Evolutionary conservation across 192 early-diverging fungal genomes (phyloP).

Genomic region (Lobulomyces angularis): DNA sequence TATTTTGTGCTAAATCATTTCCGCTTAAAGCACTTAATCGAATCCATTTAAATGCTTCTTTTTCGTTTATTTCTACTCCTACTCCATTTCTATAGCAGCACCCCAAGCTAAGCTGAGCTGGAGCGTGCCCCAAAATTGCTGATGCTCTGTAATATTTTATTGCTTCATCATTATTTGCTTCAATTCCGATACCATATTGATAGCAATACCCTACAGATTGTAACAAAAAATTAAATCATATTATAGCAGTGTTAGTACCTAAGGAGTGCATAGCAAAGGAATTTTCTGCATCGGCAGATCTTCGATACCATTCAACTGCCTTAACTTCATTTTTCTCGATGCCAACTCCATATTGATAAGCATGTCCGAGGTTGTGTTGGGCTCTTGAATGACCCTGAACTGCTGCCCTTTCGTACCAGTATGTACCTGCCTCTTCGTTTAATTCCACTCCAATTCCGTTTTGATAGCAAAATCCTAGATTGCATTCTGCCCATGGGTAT

Average conservation of each 20-base stretch:
- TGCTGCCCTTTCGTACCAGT: slow-evolving; percentile 40
- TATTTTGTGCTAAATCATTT: slow-evolving; percentile 64
- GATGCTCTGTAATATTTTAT: slow-evolving; percentile 31
- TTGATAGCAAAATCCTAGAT: slow-evolving; percentile 65
- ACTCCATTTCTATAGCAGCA: slow-evolving; percentile 71
- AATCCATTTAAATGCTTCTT: slow-evolving; percentile 63
- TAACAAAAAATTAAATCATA: background rate
- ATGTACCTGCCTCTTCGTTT: slow-evolving; percentile 24
- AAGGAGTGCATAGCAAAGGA: slow-evolving; percentile 60
- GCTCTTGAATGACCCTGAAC: slow-evolving; percentile 39
- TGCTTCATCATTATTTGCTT: slow-evolving; percentile 44
- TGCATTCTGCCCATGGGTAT: slow-evolving; percentile 75
- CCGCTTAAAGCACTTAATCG: slow-evolving; percentile 43
- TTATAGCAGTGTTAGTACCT: slow-evolving; percentile 58
- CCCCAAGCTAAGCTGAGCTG: slow-evolving; percentile 57
- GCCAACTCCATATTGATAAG: slow-evolving; percentile 77
- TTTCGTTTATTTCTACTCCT: slow-evolving; percentile 50
- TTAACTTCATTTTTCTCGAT: slow-evolving; percentile 53
- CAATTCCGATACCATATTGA: slow-evolving; percentile 59
- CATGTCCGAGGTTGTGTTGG: slow-evolving; percentile 68
- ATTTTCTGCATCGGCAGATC: slow-evolving; percentile 48
- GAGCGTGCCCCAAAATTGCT: slow-evolving; percentile 35
- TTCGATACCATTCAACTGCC: slow-evolving; percentile 57
- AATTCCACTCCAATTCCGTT: slow-evolving; percentile 57
- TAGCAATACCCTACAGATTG: too few species aligned